These are phyloP conservation scores for Globisporangium canariense DNA, from an alignment of 352 stramenopile species.

Conservation along the genomic window DNA sequence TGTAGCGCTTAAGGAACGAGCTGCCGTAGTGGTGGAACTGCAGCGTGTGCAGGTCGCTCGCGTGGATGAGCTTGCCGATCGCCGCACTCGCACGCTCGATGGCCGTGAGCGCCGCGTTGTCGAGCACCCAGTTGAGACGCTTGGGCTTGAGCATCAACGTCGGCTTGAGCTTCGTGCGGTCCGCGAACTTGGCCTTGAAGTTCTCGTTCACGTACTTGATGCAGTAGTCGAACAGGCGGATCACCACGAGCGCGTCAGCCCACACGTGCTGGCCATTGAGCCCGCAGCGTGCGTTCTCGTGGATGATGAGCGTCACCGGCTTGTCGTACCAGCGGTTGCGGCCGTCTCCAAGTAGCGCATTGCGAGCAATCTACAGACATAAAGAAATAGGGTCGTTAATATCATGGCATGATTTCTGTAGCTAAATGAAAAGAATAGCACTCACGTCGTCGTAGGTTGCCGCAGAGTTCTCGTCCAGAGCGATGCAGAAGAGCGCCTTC, in stretches of 20 bases:
- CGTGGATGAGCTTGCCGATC: constrained; percentile 91
- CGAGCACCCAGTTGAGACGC: constrained; percentile 78
- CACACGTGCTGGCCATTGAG: constrained; percentile 96
- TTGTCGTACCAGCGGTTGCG: constrained; percentile 99
- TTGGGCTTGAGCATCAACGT: constrained; percentile 65
- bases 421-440: neutral
- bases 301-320: constrained; percentile 95
- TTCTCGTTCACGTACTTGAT: constrained; percentile 91
- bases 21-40: constrained; percentile 92
- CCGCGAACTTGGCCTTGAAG: constrained; percentile 84
- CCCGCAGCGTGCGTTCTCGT: constrained; percentile 94
- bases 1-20: constrained; percentile 92
- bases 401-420: neutral
- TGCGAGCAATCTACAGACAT: constrained; percentile 59
- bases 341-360: constrained; percentile 83
- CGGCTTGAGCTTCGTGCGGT: constrained; percentile 67
- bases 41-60: constrained; percentile 88
- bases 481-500: constrained; percentile 91
- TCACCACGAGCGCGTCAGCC: constrained; percentile 96
- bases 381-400: neutral
- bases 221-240: constrained; percentile 92
- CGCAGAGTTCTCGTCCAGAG: constrained; percentile 86
- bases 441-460: constrained; percentile 73
- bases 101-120: constrained; percentile 71
- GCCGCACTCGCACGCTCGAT: constrained; percentile 87